phyloP scores from a whole-genome alignment of 352 stramenopile species.

The Phytophthora colocasiae region DNA sequence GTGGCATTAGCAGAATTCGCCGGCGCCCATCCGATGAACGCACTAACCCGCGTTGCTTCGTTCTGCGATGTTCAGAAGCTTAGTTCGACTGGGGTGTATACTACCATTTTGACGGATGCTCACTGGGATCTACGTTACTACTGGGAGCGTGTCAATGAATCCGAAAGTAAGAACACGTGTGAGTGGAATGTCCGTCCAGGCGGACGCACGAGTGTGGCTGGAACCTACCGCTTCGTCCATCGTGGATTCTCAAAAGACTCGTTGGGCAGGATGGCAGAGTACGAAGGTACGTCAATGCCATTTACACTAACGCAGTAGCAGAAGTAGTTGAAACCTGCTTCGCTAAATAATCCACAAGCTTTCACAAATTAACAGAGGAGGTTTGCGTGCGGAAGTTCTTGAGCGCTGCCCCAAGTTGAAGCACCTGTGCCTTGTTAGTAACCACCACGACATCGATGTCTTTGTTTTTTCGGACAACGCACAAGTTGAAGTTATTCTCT shows the following conservation, averaged over 20 bases:
- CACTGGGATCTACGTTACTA: conserved; percentile 63
- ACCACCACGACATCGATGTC: too few relatives aligned
- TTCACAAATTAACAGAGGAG: too few relatives aligned
- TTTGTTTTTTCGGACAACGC: too few relatives aligned
- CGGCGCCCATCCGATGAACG: conserved; percentile 60
- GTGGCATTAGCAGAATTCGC: conserved; percentile 49
- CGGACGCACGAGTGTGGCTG: conserved; percentile 35
- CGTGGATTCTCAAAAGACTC: conserved; percentile 51
- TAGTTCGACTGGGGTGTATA: conserved; percentile 22
- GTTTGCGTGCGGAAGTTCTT: too few relatives aligned
- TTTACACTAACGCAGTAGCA: conserved; percentile 31
- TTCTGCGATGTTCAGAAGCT: conserved; percentile 34
- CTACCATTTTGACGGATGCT: conserved; percentile 53
- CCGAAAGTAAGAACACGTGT: conserved; percentile 47
- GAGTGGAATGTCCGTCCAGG: conserved; percentile 19
- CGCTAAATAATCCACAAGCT: too few relatives aligned
- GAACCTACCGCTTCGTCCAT: conserved; percentile 55
- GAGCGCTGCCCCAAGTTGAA: too few relatives aligned
- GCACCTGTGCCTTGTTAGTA: too few relatives aligned
- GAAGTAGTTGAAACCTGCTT: too few relatives aligned
- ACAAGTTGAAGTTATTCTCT: too few relatives aligned
- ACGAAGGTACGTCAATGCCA: conserved; percentile 37
- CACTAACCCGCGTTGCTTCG: conserved; percentile 38
- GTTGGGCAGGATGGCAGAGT: conserved; percentile 35
- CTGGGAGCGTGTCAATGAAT: conserved; percentile 38